Evolutionary conservation across 176 grass and related monocot genomes (phyloP), one percentile per base, ranked within the genome.

Genomic region (Triticum timopheevii): DNA sequence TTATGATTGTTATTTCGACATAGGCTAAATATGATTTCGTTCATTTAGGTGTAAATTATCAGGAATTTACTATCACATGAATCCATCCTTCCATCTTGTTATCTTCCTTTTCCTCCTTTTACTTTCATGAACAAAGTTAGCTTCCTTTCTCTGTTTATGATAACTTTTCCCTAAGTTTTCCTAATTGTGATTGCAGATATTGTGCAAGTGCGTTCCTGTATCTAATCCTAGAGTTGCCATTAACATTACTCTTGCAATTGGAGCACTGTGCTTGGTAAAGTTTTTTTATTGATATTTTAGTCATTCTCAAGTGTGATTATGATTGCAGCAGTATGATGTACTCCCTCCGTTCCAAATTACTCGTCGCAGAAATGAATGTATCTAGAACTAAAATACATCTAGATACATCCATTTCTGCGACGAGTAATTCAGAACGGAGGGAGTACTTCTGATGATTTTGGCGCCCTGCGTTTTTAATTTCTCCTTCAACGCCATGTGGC

Each of bases 231-330:
- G 80, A 59, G 88, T 85, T 90, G 90, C 84, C 65, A 84, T 92
- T 61, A 98, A 95, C 81, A 89, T 98, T 84, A 87, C 92, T 79
- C 82, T 98, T 90, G 93, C 74, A 77, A 91, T 98, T 92, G 93
- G 88, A 86, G 92, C 96, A 90, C 82, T 98, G 65, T 95, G 93
- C 90, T 86, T 79, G 93, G 96, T 98, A 93, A 93, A 83, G 65
- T 80, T 17, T 84, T 65, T n/a, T 19, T 2, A 10, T 83, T 83
- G 2, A 11, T 23, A 54, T 90, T 79, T 79, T 87, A 66, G 35
- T 77, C 52, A 35, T 85, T 81, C 22, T 20, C 3, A 69, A 85
- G 25, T 27, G 33, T 61, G 75, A 73, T 47, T 73, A 38, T 83
- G 50, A 28, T 61, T 73, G 68, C 10, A 27, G n/a, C 54, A 67